These are phyloP conservation scores for Naganishia liquefaciens DNA, from an alignment of 1,284 basidiomycete genomes.

Conservation along the genomic window DNA sequence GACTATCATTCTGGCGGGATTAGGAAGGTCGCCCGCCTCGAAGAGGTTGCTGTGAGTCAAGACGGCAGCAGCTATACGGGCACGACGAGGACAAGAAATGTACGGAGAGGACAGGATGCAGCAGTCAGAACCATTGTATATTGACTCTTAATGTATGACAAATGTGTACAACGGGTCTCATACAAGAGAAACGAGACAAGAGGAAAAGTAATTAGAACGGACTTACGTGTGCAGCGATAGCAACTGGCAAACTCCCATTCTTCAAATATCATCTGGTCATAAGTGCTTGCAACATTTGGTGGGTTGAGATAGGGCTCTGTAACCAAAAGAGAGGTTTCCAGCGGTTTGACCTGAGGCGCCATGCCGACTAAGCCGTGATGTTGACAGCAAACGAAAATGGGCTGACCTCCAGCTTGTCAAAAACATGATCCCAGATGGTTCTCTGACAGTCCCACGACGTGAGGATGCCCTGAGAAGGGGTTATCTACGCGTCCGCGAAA, in stretches of 20 bases:
- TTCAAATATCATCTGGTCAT: slow-evolving; percentile 92
- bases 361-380: neutral
- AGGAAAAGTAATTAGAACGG: neutral
- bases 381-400: neutral
- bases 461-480: slow-evolving; percentile 68
- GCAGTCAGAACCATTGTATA: neutral
- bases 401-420: slow-evolving; percentile 58
- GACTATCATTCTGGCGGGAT: slow-evolving; percentile 75
- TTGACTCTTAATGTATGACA: neutral
- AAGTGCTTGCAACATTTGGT: slow-evolving; percentile 83
- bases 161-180: neutral
- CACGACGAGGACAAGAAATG: neutral
- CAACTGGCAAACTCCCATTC: slow-evolving; percentile 90
- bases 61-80: slow-evolving; percentile 67
- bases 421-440: slow-evolving; percentile 82
- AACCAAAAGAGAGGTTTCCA: slow-evolving; percentile 71
- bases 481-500: slow-evolving; percentile 32
- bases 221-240: slow-evolving; percentile 75
- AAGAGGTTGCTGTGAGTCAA: slow-evolving; percentile 71
- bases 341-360: slow-evolving; percentile 64
- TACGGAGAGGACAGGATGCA: neutral
- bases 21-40: slow-evolving; percentile 55
- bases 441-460: slow-evolving; percentile 92
- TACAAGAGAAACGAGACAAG: neutral
- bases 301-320: slow-evolving; percentile 94